phyloP scores from a whole-genome alignment of 768 basidiomycete species.

The Austroboletus festivus region DNA sequence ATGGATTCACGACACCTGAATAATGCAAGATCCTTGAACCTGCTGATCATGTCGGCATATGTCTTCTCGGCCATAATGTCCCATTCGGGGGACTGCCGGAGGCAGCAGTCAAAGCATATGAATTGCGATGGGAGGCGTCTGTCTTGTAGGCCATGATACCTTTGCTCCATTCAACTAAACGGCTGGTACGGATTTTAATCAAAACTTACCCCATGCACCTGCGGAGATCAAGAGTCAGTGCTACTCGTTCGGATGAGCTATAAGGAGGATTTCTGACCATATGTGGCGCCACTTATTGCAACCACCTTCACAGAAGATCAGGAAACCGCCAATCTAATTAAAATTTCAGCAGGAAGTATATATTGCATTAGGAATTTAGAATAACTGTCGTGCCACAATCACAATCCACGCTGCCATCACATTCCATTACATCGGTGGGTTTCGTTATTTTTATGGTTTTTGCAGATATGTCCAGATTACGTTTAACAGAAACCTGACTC shows the following conservation, averaged over 20 bases:
- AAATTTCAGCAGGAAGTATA: background rate
- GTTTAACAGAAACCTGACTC: slow-evolving; percentile 25
- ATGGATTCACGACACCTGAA: slow-evolving; percentile 49
- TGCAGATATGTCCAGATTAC: background rate
- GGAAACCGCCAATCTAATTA: slow-evolving; percentile 52
- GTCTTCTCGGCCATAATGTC: slow-evolving; percentile 59
- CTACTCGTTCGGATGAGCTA: background rate
- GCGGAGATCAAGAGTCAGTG: background rate
- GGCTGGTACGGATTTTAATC: background rate
- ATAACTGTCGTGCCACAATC: slow-evolving; percentile 62
- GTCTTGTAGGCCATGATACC: slow-evolving; percentile 63
- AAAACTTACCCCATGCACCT: slow-evolving; percentile 40
- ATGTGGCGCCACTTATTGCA: slow-evolving; percentile 74
- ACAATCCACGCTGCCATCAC: slow-evolving; percentile 52
- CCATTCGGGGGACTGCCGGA: slow-evolving; percentile 65
- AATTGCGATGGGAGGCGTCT: slow-evolving; percentile 57
- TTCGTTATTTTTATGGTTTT: slow-evolving; percentile 4
- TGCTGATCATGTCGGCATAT: slow-evolving; percentile 54
- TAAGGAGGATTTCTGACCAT: slow-evolving; percentile 47
- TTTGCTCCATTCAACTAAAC: slow-evolving; percentile 21
- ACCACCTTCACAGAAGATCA: slow-evolving; percentile 65
- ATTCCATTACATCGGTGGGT: slow-evolving; percentile 14
- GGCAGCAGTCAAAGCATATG: slow-evolving; percentile 74
- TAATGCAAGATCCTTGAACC: slow-evolving; percentile 65
- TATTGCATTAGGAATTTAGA: background rate